These are phyloP conservation scores for Thelephora aurantiotincta DNA, from an alignment of 768 basidiomycete species.

Conservation along the genomic window DNA sequence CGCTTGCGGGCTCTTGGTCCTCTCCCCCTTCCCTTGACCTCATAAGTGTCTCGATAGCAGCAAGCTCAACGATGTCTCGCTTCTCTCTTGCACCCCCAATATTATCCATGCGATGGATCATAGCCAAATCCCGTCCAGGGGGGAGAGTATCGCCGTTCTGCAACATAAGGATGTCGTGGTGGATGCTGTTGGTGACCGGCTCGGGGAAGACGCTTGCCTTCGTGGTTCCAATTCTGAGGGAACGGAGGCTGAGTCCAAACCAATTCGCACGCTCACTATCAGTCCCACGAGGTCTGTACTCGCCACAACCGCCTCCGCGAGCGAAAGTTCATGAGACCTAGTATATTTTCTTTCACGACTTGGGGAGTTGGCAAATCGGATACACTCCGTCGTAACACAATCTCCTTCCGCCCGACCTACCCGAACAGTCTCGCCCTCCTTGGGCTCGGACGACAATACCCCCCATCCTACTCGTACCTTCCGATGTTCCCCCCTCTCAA, in stretches of 20 bases:
- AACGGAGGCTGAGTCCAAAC: conserved; percentile 50
- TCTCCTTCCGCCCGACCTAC: conserved; percentile 65
- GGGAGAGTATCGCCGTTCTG: conserved; percentile 92
- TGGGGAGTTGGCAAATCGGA: conserved; percentile 87
- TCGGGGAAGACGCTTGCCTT: conserved; percentile 97
- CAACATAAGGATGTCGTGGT: conserved; percentile 96
- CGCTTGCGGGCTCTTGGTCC: conserved; percentile 71
- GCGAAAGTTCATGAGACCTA: conserved; percentile 1
- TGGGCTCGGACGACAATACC: conserved; percentile 17
- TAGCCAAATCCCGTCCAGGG: conserved; percentile 86
- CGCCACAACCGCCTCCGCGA: neutral
- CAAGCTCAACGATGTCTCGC: neutral
- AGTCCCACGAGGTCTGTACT: conserved; percentile 75
- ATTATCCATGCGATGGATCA: conserved; percentile 75
- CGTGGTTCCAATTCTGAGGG: conserved; percentile 78
- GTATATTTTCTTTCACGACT: neutral
- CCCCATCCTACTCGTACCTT: conserved; percentile 81
- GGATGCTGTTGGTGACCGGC: conserved; percentile 95
- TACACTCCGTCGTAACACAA: conserved; percentile 73
- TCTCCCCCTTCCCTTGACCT: conserved; percentile 63
- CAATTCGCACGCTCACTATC: conserved; percentile 85
- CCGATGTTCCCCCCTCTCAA: conserved; percentile 64
- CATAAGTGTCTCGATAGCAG: conserved; percentile 48
- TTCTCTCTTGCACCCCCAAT: conserved; percentile 41
- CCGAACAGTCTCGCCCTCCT: conserved; percentile 4